A percentile compares a stretch with the other conserved stretches of the same genome.
These are phyloP conservation scores for Alternaria triticina DNA, from an alignment of 2,329 filamentous ascomycete species.

Conservation along the genomic window DNA sequence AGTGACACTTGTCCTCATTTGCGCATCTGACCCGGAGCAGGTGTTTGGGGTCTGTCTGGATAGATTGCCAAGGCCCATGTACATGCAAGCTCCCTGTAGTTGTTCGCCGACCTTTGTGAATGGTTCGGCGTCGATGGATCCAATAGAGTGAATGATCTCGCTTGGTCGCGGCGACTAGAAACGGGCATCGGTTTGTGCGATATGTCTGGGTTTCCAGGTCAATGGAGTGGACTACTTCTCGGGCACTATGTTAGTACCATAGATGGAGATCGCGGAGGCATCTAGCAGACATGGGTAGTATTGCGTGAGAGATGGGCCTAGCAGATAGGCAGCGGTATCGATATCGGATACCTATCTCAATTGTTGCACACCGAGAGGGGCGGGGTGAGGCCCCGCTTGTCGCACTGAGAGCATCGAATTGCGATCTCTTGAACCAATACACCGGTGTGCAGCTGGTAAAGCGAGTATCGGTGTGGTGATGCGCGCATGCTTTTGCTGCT, in stretches of 20 bases:
- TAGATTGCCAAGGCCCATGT: constrained; percentile 3
- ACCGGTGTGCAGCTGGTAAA: background rate
- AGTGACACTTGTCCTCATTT: constrained; percentile 4
- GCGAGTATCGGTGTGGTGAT: background rate
- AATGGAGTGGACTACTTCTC: constrained; percentile 2
- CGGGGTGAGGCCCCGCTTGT: constrained; percentile 1
- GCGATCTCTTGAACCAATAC: background rate
- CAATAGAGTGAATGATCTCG: background rate
- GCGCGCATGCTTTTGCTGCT: background rate
- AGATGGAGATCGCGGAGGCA: background rate
- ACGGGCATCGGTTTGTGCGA: background rate
- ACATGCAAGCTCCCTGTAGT: constrained; percentile 9
- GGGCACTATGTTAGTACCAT: constrained; percentile 12
- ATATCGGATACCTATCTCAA: constrained; percentile 5
- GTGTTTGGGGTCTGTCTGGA: background rate
- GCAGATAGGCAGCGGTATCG: background rate
- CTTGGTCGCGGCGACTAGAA: background rate
- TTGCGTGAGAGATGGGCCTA: background rate
- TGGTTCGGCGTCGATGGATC: background rate
- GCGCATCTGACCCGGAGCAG: constrained; percentile 18
- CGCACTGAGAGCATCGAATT: background rate
- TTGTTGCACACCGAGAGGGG: constrained; percentile 7
- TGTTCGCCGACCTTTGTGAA: background rate
- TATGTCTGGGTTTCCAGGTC: constrained; percentile 7
- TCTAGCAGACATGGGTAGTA: background rate